Evolutionary conservation across 495 filamentous ascomycete genomes (phyloP).

Genomic region (Neurospora sp.): DNA sequence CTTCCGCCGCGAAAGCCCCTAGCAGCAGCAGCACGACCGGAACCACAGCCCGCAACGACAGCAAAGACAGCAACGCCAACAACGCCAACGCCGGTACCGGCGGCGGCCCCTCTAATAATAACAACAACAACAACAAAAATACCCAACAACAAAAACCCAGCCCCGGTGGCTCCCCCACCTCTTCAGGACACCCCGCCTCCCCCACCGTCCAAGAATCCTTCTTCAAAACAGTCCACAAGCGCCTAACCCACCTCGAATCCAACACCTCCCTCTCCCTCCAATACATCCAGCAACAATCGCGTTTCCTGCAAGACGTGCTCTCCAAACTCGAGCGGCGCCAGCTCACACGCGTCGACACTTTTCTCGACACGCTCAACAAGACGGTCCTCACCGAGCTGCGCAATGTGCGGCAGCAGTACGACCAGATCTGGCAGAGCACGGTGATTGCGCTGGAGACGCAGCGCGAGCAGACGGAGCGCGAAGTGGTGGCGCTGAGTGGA

Average conservation of each 20-base stretch:
- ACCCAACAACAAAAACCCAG: too few species aligned
- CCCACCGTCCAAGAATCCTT: slow-evolving; percentile 93
- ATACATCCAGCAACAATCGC: slow-evolving; percentile 94
- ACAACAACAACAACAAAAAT: slow-evolving; percentile 3
- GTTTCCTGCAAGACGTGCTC: slow-evolving; percentile 83
- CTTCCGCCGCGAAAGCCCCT: background rate
- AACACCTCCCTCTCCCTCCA: slow-evolving; percentile 89
- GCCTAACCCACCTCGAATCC: slow-evolving; percentile 78
- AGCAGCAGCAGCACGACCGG: background rate
- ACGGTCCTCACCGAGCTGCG: slow-evolving; percentile 81
- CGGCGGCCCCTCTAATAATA: background rate
- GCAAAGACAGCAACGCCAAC: slow-evolving; percentile 5
- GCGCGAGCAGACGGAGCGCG: slow-evolving; percentile 65
- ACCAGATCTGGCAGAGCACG: slow-evolving; percentile 92
- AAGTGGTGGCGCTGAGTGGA: slow-evolving; percentile 71
- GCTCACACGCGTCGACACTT: slow-evolving; percentile 66
- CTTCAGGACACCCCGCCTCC: too few species aligned
- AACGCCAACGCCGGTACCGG: slow-evolving; percentile 2
- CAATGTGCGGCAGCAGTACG: slow-evolving; percentile 75
- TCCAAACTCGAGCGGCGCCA: slow-evolving; percentile 84
- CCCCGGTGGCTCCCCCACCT: too few species aligned
- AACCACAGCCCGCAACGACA: slow-evolving; percentile 2
- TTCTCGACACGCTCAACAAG: slow-evolving; percentile 72
- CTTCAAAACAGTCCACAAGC: slow-evolving; percentile 92
- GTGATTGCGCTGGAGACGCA: slow-evolving; percentile 85